Percentiles rank a stretch among this genome's conserved stretches.
Conservation (phyloP, 2,329 filamentous ascomycete genomes). For the Coniochaeta hoffmannii region DNA sequence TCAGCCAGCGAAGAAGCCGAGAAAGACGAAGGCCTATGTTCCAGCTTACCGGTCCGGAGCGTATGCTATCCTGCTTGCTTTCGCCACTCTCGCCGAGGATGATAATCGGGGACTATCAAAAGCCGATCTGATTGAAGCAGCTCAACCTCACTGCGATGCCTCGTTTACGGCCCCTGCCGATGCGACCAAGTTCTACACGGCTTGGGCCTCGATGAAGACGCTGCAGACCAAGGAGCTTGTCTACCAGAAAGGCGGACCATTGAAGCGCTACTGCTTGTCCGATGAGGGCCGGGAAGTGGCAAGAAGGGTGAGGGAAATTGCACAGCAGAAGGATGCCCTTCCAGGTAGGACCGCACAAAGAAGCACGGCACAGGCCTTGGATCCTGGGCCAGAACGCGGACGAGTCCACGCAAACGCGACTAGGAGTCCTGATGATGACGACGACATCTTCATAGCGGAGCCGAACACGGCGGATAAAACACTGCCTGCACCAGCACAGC, state of each 20-base stretch:
- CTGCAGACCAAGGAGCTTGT: slow-evolving; percentile 67
- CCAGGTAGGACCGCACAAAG: neutral
- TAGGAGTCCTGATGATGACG: slow-evolving; percentile 7
- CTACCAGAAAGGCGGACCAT: slow-evolving; percentile 60
- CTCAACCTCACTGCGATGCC: slow-evolving; percentile 64
- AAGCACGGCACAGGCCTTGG: neutral
- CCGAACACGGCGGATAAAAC: slow-evolving; percentile 6
- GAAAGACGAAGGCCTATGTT: slow-evolving; percentile 60
- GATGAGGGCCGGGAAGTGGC: slow-evolving; percentile 75
- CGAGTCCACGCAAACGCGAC: neutral
- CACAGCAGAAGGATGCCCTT: neutral
- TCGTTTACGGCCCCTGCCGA: slow-evolving; percentile 64
- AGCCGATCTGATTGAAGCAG: slow-evolving; percentile 56
- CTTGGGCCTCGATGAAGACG: slow-evolving; percentile 78
- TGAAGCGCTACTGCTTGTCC: slow-evolving; percentile 62
- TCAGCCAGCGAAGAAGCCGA: slow-evolving; percentile 46
- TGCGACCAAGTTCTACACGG: slow-evolving; percentile 65
- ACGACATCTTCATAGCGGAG: slow-evolving; percentile 2
- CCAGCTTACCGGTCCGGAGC: slow-evolving; percentile 65
- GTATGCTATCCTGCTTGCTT: slow-evolving; percentile 63
- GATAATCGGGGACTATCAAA: slow-evolving; percentile 56
- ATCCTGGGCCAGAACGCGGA: neutral
- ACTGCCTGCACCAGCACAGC: slow-evolving; percentile 8
- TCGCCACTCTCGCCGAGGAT: slow-evolving; percentile 52
- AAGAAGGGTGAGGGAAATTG: slow-evolving; percentile 49